Evolutionary conservation across 805 yeast species (phyloP).

Genomic region (Alloascoidea hylecoeti): DNA sequence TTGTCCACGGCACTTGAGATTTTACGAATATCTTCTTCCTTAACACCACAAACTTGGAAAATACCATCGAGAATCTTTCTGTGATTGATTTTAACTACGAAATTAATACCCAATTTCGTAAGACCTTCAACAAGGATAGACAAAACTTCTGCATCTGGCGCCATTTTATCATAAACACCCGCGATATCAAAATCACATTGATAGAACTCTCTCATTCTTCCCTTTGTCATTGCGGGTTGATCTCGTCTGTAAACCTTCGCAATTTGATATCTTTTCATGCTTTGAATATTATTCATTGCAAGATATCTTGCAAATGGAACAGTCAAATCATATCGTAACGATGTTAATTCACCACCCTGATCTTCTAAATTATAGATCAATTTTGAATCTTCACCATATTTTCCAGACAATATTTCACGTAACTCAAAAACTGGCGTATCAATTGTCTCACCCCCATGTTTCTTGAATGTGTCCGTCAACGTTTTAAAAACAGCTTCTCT

Average conservation of each 20-base stretch:
- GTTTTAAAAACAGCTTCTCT: constrained; percentile 77
- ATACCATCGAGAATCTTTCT: constrained; percentile 94
- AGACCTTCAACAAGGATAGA: constrained; percentile 77
- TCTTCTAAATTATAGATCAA: constrained; percentile 92
- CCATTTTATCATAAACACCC: constrained; percentile 86
- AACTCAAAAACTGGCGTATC: constrained; percentile 98
- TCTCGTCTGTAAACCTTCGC: constrained; percentile 98
- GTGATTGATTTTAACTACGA: constrained; percentile 88
- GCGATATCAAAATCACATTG: constrained; percentile 99
- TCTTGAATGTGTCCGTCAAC: constrained; percentile 63
- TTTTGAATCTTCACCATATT: constrained; percentile 97
- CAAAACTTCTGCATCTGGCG: constrained; percentile 88
- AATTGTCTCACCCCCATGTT: constrained; percentile 96
- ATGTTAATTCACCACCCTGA: constrained; percentile 97
- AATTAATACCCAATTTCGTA: constrained; percentile 76
- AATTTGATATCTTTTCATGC: constrained; percentile 88
- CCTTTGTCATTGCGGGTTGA: constrained; percentile 99
- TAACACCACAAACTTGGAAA: constrained; percentile 89
- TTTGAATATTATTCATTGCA: constrained; percentile 86
- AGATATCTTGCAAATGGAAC: constrained; percentile 97
- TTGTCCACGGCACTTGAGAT: constrained; percentile 94
- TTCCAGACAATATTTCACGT: constrained; percentile 90
- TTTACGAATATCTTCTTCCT: constrained; percentile 85
- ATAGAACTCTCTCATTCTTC: constrained; percentile 98
- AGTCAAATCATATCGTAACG: constrained; percentile 90